Evolutionary conservation across 2,329 filamentous ascomycete species (phyloP).

Genomic region (Colletotrichum sp.): DNA sequence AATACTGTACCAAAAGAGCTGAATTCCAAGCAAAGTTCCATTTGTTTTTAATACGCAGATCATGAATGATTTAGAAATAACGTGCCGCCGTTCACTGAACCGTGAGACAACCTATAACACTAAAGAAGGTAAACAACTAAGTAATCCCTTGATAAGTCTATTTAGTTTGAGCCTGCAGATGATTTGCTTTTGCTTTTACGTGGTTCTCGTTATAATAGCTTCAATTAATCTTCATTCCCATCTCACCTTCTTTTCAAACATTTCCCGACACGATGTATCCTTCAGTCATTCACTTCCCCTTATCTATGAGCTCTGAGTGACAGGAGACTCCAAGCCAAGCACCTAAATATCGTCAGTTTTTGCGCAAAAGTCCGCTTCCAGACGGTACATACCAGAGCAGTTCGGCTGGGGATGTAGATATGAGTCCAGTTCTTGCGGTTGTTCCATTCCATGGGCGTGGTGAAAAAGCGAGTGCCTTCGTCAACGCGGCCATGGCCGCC

Average conservation of each 20-base stretch:
- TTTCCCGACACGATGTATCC: neutral
- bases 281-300: neutral
- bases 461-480: constrained; percentile 87
- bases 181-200: neutral
- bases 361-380: neutral
- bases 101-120: neutral
- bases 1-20: constrained; percentile 49
- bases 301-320: constrained; percentile 26
- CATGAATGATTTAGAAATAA: neutral
- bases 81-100: neutral
- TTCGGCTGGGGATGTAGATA: constrained; percentile 85
- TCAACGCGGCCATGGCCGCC: constrained; percentile 82
- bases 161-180: neutral
- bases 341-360: constrained; percentile 41
- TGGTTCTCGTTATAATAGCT: neutral
- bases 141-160: neutral
- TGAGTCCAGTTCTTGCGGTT: constrained; percentile 88
- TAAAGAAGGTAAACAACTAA: neutral
- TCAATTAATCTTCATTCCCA: neutral
- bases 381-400: constrained; percentile 70
- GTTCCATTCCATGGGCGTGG: constrained; percentile 90
- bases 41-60: constrained; percentile 16
- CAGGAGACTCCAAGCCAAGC: constrained; percentile 44
- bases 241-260: neutral
- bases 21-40: constrained; percentile 36